Conservation (phyloP, 176 grass and related monocot genomes). For the Elymus sibiricus region DNA sequence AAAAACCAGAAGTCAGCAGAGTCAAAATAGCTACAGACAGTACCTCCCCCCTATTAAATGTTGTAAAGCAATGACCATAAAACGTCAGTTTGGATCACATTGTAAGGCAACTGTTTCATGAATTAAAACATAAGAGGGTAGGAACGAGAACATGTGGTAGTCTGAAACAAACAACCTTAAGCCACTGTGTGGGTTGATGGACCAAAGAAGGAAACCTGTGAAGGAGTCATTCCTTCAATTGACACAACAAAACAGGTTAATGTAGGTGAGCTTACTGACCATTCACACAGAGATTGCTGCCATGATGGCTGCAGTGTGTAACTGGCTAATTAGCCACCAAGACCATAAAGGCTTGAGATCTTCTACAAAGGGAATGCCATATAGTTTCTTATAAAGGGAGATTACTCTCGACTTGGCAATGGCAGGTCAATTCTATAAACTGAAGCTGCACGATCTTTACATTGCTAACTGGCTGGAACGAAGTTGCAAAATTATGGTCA, state of each 20-base stretch:
- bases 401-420: neutral
- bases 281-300: neutral
- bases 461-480: neutral
- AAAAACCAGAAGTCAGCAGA: slow-evolving; percentile 7
- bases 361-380: neutral
- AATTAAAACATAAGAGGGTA: slow-evolving; percentile 14
- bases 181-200: neutral
- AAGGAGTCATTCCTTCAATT: neutral
- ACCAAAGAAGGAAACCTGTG: neutral
- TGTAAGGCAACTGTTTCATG: neutral
- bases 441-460: neutral
- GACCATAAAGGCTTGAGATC: neutral
- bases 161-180: neutral
- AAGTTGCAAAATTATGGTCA: too few relatives aligned
- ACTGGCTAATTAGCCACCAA: neutral
- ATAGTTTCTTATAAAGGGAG: neutral
- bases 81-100: neutral
- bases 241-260: neutral
- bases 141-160: neutral
- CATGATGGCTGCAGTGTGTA: neutral
- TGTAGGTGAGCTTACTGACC: neutral
- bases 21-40: neutral
- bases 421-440: neutral
- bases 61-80: neutral
- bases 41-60: neutral